Base-by-base conservation (phyloP, 1,139 yeast species). In the Candida pseudoviswanathii region DNA sequence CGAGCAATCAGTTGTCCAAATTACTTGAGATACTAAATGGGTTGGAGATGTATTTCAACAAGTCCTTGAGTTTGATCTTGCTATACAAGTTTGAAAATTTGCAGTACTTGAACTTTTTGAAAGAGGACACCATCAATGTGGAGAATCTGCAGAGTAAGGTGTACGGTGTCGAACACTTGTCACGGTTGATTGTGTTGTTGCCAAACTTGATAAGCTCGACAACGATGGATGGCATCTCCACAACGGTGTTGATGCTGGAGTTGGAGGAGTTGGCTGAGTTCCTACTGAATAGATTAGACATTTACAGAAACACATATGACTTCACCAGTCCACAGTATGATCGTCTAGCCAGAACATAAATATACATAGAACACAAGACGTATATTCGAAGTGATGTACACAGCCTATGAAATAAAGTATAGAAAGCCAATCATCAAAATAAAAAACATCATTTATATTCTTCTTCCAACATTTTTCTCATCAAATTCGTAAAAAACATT, bases 41-140 rank as follows among this genome's bases (percentile, higher is more conserved):
- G 2, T 63, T 94, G 37, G 78, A 75, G 61, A 64, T 81, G n/a
- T 94, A 91, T 62, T 94, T 94, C 66, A 86, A 90, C 63, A 81
- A 84, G 55, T 75, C 89, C 0, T 65, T 92, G 44, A 90, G 96
- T 5, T 77, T 86, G 48, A 72, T 88, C 45, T 70, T 94, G 27
- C 77, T 94, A 5, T 94, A 94, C 69, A 80, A 95, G 54, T 86
- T 85, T 57, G 99, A 94, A 66, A 75, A 96, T 51, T 80, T 87
- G 53, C 98, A 94, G 65, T 90, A 81, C 60, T 77, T 85, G 49
- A 82, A 86, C 47, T 63, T 86, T 37, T 55, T 68, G 37, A 71
- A 66, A 56, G 61, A 62, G 9, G 57, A 64, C 16, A 45, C 52
- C 2, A 57, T 54, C 4, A 66, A 73, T 41, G 70, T 71, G 46